A percentile compares a stretch with the other conserved stretches of the same genome.
These are phyloP conservation scores for Lagenidium sp. DNA, from an alignment of 352 stramenopile species.

Conservation along the genomic window DNA sequence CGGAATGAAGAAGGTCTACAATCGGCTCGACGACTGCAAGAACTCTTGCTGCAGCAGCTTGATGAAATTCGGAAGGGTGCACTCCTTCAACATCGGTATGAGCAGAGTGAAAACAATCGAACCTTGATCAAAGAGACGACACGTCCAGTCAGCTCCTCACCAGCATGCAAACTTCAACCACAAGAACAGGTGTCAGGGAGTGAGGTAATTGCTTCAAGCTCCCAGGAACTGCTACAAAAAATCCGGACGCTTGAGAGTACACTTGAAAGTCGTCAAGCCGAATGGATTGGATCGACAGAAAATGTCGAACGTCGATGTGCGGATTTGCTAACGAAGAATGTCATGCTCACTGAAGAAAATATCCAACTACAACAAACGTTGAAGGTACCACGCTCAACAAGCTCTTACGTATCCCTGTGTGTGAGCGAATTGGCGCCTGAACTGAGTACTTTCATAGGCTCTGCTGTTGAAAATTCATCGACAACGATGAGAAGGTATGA, in stretches of 20 bases:
- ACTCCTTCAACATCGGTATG: background rate
- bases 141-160: background rate
- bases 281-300: conserved; percentile 35
- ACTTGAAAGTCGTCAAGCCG: conserved; percentile 21
- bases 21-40: conserved; percentile 16
- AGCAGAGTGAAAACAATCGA: no score
- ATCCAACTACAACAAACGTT: conserved; percentile 30
- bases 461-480: no score
- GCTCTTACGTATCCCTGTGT: no score
- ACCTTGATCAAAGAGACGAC: no score
- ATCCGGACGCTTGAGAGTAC: conserved; percentile 30
- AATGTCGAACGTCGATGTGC: conserved; percentile 48
- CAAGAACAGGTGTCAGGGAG: no score
- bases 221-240: no score
- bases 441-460: no score
- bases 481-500: no score
- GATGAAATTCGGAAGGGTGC: conserved; percentile 25
- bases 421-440: no score
- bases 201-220: background rate
- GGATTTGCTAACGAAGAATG: conserved; percentile 56
- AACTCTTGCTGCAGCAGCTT: conserved; percentile 25
- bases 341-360: conserved; percentile 65
- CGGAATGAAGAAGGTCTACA: no score
- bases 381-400: conserved; percentile 20
- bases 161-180: no score